Evolutionary conservation across 2,329 filamentous ascomycete species (phyloP), one percentile per base, ranked within the genome.

Genomic region (Chaetomium sp.): DNA sequence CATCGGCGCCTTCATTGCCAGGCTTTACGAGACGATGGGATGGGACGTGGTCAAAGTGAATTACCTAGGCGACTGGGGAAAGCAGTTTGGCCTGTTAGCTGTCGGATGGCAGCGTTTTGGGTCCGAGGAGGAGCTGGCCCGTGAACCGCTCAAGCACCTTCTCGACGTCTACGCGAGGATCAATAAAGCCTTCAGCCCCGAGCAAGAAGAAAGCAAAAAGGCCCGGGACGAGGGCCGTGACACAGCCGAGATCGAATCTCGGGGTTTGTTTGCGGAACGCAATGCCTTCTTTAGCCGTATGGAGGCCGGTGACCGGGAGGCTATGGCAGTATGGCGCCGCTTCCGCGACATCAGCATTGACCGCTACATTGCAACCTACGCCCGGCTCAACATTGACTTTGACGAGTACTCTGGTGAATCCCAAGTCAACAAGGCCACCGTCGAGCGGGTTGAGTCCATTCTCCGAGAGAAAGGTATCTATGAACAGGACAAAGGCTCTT

Each of bases 51-150:
- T 82, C 45, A 77, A 82, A 32, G 79, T 90, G 74, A 90, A 90
- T 71, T 91, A 90, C 66, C 76, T 90, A 0, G 87, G 87, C 38
- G 87, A 91, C 67, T 91, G 87, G 87, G 87, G 87, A 32, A 88
- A 87, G 70, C 85, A 88, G 65, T 87, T 79, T 48, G 79, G 79
- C 57, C 77, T 90, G 7, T 71, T 90, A 43, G 85, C 84, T 6
- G 76, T 87, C 36, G 87, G 85, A 0, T 91, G 84, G 70, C 73
- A 85, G 60, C 79, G 78, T 59, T 89, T 84, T 62, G 87, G 87
- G 1, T 80, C 76, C 46, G 84, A 89, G 64, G 80, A 85, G 52
- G 77, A 79, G 56, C 73, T 89, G 9, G 69, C 77, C 46, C 74
- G 76, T 49, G 85, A 89, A 64, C 85, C 87, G 1, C 85, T 90